phyloP scores from a whole-genome alignment of 2,329 filamentous ascomycete genomes.

The Calonectria crousiana region DNA sequence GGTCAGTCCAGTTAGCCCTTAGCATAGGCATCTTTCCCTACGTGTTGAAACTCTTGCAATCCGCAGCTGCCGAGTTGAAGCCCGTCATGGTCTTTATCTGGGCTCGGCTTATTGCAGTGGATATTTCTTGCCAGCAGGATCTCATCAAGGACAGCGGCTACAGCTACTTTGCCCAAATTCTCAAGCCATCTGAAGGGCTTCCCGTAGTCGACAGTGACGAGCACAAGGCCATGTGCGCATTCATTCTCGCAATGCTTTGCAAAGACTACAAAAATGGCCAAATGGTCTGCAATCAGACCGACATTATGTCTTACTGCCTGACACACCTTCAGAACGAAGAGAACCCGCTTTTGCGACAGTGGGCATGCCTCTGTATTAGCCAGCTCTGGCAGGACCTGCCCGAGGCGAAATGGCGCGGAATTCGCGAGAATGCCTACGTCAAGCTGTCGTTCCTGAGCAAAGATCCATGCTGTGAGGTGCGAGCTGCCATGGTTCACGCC shows the following conservation, averaged over 20 bases:
- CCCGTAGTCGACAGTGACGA: constrained; percentile 91
- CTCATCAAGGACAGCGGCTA: constrained; percentile 97
- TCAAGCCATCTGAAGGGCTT: constrained; percentile 85
- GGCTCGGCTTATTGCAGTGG: constrained; percentile 94
- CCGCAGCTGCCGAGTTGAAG: constrained; percentile 92
- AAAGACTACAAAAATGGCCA: constrained; percentile 94
- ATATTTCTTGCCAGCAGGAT: constrained; percentile 92
- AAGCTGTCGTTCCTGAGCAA: constrained; percentile 84
- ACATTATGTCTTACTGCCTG: constrained; percentile 90
- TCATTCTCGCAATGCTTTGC: constrained; percentile 97
- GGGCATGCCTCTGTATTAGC: constrained; percentile 95
- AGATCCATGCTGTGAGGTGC: constrained; percentile 91
- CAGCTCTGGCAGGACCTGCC: constrained; percentile 93
- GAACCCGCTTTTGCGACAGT: constrained; percentile 90
- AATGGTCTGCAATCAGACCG: constrained; percentile 88
- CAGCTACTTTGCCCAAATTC: constrained; percentile 93
- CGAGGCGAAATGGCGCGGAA: constrained; percentile 96
- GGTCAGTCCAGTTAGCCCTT: constrained; percentile 97
- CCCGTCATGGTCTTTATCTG: constrained; percentile 99
- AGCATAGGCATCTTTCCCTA: constrained; percentile 99
- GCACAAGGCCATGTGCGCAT: constrained; percentile 98
- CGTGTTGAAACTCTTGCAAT: constrained; percentile 96
- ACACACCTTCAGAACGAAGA: constrained; percentile 86
- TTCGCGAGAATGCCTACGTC: constrained; percentile 85
- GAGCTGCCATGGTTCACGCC: constrained; percentile 92